Evolutionary conservation across 2,329 filamentous ascomycete species (phyloP), one percentile per base, ranked within the genome.

Genomic region (Phoma herbarum): DNA sequence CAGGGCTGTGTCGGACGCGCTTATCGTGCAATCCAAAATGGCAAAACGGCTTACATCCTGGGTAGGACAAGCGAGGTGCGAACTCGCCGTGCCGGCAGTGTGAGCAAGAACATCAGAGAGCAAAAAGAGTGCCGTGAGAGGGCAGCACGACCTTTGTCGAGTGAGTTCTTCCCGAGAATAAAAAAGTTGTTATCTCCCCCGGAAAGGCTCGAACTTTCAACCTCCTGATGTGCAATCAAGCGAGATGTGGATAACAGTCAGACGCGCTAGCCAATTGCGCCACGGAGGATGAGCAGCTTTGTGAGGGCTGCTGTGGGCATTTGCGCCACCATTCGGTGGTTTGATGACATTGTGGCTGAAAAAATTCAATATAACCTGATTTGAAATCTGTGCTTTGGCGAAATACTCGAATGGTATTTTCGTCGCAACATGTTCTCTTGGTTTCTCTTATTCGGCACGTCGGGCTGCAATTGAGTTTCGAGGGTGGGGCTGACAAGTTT

Each of bases 211-310:
- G 58, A 61, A 61, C 58, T 57, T 57, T 57, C 58, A 61, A 57
- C 58, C 58, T 61, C 58, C 58, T 57, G 58, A 61, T 61, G 43
- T 60, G 57, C 57, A n/a, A 52, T 52, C 52, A 60, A 52, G 48
- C 57, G 57, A 60, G 52, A 48, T 54, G 48, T 47, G 46, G 52
- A 53, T 84, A 84, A 84, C 82, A 84, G 82, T 84, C 82, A 81
- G 79, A 84, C 82, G 82, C 82, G 82, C 82, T 84, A 84, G 81
- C 82, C 82, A 83, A 75, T 76, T 76, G 74, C 74, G 73, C 72
- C 73, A 75, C 67, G 69, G 72, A 72, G 71, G 72, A 74, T 68
- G 26, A 53, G 39, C 44, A 29, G 44, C 8, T n/a, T 23, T 0
- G n/a, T n/a, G n/a, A n/a, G 25, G 22, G 12, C 22, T 11, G 20